Evolutionary conservation across 805 yeast species (phyloP).

Genomic region (Wickerhamomyces mucosus): DNA sequence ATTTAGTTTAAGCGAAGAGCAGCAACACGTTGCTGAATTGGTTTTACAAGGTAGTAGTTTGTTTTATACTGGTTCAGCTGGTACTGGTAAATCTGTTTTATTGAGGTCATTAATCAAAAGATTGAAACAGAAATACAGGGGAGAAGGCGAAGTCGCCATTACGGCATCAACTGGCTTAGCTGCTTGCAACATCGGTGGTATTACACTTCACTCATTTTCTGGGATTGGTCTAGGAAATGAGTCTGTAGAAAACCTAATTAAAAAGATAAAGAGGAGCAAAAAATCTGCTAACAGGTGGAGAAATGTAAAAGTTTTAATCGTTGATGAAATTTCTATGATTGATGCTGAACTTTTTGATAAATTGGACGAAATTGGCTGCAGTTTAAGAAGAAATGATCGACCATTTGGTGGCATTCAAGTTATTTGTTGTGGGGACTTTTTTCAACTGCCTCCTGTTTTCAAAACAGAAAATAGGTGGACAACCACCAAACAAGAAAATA

Average conservation of each 20-base stretch:
- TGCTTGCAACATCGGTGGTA: slow-evolving; percentile 75
- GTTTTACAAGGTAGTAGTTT: slow-evolving; percentile 58
- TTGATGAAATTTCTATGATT: slow-evolving; percentile 78
- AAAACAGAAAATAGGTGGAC: too few relatives aligned
- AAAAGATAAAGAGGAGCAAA: slow-evolving; percentile 43
- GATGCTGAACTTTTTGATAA: slow-evolving; percentile 61
- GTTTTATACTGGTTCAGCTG: slow-evolving; percentile 96
- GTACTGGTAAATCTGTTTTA: slow-evolving; percentile 95
- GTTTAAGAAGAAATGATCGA: slow-evolving; percentile 29
- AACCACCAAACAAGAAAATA: slow-evolving; percentile 15
- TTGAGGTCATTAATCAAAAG: slow-evolving; percentile 52
- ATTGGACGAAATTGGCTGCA: slow-evolving; percentile 49
- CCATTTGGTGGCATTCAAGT: slow-evolving; percentile 83
- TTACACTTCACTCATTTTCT: slow-evolving; percentile 65
- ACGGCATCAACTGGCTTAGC: slow-evolving; percentile 85
- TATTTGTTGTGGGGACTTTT: slow-evolving; percentile 73
- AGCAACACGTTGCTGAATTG: slow-evolving; percentile 51
- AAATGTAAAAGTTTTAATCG: slow-evolving; percentile 45
- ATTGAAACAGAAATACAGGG: slow-evolving; percentile 34
- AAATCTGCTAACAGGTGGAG: slow-evolving; percentile 47
- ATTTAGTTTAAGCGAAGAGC: slow-evolving; percentile 44
- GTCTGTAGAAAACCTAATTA: slow-evolving; percentile 33
- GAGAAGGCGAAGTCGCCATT: slow-evolving; percentile 47
- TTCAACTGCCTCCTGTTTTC: slow-evolving; percentile 70
- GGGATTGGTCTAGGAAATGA: slow-evolving; percentile 71